phyloP scores from a whole-genome alignment of 2,329 filamentous ascomycete genomes.

The Dactylellina haptotyla region DNA sequence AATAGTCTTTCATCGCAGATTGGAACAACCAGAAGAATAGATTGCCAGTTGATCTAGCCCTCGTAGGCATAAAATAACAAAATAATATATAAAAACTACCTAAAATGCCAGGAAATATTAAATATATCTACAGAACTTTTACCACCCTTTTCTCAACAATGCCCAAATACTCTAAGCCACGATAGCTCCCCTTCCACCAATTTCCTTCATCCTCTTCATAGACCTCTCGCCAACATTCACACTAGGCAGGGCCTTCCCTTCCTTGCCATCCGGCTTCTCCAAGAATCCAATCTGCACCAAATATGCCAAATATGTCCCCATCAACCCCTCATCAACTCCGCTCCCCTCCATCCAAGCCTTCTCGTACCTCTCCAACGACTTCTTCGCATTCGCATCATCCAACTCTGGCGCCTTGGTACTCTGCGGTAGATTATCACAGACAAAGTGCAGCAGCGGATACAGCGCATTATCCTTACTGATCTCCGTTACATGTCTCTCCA shows the following conservation, averaged over 20 bases:
- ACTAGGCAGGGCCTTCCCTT: slow-evolving; percentile 63
- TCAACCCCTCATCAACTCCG: slow-evolving; percentile 70
- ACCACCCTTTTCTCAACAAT: background rate
- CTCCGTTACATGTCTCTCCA: slow-evolving; percentile 74
- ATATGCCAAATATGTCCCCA: slow-evolving; percentile 73
- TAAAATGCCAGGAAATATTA: background rate
- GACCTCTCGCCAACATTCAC: slow-evolving; percentile 64
- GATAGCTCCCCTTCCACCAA: slow-evolving; percentile 66
- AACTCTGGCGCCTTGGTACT: slow-evolving; percentile 78
- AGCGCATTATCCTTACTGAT: slow-evolving; percentile 76
- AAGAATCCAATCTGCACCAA: slow-evolving; percentile 73
- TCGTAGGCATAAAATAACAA: too few relatives aligned
- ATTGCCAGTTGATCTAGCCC: too few relatives aligned
- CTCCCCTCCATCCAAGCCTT: slow-evolving; percentile 67
- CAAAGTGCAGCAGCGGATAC: slow-evolving; percentile 79
- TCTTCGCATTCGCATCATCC: slow-evolving; percentile 75
- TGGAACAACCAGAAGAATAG: too few relatives aligned
- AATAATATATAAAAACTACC: too few relatives aligned
- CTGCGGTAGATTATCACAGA: slow-evolving; percentile 74
- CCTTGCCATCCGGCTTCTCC: slow-evolving; percentile 62
- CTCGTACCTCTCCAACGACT: slow-evolving; percentile 71
- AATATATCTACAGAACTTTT: background rate
- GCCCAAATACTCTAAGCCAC: background rate
- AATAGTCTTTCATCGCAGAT: too few relatives aligned
- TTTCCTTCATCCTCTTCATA: slow-evolving; percentile 65